A percentile compares a stretch with the other conserved stretches of the same genome.
These are phyloP conservation scores for Botryotinia convoluta DNA, from an alignment of 2,329 filamentous ascomycete genomes.

Conservation along the genomic window DNA sequence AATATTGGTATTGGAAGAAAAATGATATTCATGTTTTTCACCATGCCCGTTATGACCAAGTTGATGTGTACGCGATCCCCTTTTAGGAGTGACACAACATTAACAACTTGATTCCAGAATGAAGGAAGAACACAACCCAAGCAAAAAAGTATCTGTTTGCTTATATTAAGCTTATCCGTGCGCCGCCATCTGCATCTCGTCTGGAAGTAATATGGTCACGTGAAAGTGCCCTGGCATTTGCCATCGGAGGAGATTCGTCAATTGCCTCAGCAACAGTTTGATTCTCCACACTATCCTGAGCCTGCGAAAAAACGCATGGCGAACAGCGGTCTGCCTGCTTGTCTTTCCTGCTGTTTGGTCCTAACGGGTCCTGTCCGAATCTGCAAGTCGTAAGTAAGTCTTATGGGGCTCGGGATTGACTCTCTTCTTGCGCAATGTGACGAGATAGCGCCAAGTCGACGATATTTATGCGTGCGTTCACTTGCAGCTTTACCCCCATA, in stretches of 20 bases:
- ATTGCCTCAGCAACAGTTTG: conserved; percentile 19
- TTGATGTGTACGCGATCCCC: conserved; percentile 7
- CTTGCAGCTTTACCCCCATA: conserved; percentile 17
- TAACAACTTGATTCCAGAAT: conserved; percentile 11
- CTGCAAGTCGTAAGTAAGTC: conserved; percentile 16
- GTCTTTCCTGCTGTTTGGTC: conserved; percentile 1
- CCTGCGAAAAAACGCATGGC: conserved; percentile 16
- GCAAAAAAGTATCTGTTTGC: conserved; percentile 13
- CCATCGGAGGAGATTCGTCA: background rate
- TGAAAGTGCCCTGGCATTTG: background rate
- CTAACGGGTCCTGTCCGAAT: conserved; percentile 19
- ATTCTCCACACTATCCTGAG: conserved; percentile 1
- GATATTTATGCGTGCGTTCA: conserved; percentile 19
- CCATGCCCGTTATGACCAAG: background rate
- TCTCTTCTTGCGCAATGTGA: conserved; percentile 22
- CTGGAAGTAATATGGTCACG: background rate
- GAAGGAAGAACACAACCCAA: background rate
- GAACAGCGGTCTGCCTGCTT: conserved; percentile 20
- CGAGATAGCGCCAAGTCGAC: conserved; percentile 18
- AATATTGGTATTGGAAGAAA: background rate
- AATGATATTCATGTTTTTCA: background rate
- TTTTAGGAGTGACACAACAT: conserved; percentile 22
- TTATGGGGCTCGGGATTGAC: conserved; percentile 15
- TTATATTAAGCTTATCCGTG: conserved; percentile 22
- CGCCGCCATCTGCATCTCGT: background rate